phyloP scores from a whole-genome alignment of 2,329 filamentous ascomycete species.

The Botrytis hyacinthi region DNA sequence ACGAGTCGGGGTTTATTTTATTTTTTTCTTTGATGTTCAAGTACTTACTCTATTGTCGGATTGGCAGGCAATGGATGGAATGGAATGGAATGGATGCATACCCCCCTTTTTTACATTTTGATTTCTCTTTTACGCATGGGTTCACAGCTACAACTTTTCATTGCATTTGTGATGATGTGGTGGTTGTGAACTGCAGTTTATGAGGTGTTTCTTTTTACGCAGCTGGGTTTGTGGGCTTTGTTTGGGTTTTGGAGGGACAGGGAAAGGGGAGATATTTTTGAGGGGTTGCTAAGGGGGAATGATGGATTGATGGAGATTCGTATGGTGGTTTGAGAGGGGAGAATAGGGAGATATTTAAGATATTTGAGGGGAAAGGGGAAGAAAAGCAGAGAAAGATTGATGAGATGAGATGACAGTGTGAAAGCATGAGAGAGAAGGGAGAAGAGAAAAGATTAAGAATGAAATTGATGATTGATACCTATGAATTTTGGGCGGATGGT shows the following conservation, averaged over 20 bases:
- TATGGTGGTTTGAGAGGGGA: not conserved
- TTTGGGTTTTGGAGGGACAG: not conserved
- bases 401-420: not conserved
- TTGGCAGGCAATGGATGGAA: not conserved
- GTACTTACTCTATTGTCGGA: conserved; percentile 1
- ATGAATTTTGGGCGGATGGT: conserved; percentile 10
- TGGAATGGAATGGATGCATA: conserved; percentile 14
- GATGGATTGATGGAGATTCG: not conserved
- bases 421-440: not conserved
- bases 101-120: conserved; percentile 11
- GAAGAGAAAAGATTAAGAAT: not conserved
- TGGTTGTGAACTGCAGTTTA: not conserved
- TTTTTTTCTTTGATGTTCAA: conserved; percentile 6
- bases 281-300: too few species aligned
- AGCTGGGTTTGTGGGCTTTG: not conserved
- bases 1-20: not conserved
- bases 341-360: not conserved
- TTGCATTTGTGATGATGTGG: not conserved
- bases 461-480: conserved; percentile 16
- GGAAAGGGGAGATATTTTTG: not conserved
- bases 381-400: not conserved
- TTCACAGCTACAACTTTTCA: not conserved
- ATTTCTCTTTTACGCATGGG: not conserved
- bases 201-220: not conserved
- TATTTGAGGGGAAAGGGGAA: not conserved